Evolutionary conservation across 805 yeast genomes (phyloP), one percentile per base, ranked within the genome.

Genomic region (Babjeviella inositovora): DNA sequence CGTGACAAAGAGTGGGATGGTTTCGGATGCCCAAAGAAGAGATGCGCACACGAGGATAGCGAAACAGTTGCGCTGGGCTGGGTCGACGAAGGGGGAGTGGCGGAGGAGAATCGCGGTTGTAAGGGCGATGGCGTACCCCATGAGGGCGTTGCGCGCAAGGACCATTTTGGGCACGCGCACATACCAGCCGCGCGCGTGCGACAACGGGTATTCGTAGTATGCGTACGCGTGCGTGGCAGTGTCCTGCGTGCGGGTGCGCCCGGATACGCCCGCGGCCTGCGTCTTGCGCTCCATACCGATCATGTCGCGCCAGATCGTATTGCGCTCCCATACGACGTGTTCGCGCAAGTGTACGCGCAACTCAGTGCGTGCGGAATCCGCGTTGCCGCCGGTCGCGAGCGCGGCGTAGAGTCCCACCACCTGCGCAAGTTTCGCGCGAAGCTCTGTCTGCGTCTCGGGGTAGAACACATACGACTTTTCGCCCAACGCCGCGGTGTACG

Each of bases 291-390:
- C 95, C 36, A 85, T 49, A 12, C 90, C 87, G 42, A 87, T 75
- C 75, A 87, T 73, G 46, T 87, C 96, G 42, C 90, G 73, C 98
- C 98, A 87, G 14, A 87, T 96, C 0, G 96, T 87, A 44, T 84
- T 84, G 45, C 98, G 65, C 50, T 87, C 97, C 92, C 95, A 87
- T 11, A 85, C 94, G 17, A 87, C 79, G 45, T 87, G 93, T 38
- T 87, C 98, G 32, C 96, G 61, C 32, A 87, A 50, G 32, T 62
- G 62, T 4, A 65, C 50, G 32, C 57, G 53, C 26, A 65, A 45
- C 24, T 62, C 70, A 18, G 48, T 45, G 22, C 50, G 53, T 19
- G 66, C 57, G 10, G 41, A 27, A 6, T 57, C 59, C 21, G 50
- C 37, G 28, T 49, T 53, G 12, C 47, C 43, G n/a, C 62, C 39